These are phyloP conservation scores for Conoideocrella luteorostrata DNA, from an alignment of 2,329 filamentous ascomycete species.

Conservation along the genomic window DNA sequence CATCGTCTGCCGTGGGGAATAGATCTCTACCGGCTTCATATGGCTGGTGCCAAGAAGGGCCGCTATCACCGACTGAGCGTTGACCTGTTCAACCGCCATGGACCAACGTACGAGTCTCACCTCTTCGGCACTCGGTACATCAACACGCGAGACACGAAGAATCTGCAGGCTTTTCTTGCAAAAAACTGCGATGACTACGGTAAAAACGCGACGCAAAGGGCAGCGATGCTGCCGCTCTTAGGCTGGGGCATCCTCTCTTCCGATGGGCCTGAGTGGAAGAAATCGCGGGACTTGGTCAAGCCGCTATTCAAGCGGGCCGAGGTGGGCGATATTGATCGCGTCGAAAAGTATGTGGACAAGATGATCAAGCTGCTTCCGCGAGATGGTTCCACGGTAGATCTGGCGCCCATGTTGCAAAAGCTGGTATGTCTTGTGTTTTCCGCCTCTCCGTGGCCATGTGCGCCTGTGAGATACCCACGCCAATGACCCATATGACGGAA, in stretches of 20 bases:
- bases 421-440: conserved; percentile 2
- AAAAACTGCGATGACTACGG: background rate
- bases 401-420: conserved; percentile 5
- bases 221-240: background rate
- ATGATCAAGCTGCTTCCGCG: conserved; percentile 2
- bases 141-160: too few relatives aligned
- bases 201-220: background rate
- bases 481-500: background rate
- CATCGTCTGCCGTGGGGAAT: conserved; percentile 6
- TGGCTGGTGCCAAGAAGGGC: background rate
- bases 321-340: background rate
- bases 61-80: background rate
- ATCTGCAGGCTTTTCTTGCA: background rate
- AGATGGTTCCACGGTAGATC: background rate
- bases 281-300: conserved; percentile 1
- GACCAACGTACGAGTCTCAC: background rate
- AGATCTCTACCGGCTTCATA: background rate
- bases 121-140: background rate
- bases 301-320: conserved; percentile 4
- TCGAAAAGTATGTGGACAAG: conserved; percentile 6
- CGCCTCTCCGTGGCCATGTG: too few relatives aligned
- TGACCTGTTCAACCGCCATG: background rate
- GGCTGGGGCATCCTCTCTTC: conserved; percentile 3
- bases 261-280: background rate
- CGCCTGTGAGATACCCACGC: too few relatives aligned